Evolutionary conservation across 345 rosid genomes (phyloP), one percentile per base, ranked within the genome.

Genomic region (Salix suchowensis): DNA sequence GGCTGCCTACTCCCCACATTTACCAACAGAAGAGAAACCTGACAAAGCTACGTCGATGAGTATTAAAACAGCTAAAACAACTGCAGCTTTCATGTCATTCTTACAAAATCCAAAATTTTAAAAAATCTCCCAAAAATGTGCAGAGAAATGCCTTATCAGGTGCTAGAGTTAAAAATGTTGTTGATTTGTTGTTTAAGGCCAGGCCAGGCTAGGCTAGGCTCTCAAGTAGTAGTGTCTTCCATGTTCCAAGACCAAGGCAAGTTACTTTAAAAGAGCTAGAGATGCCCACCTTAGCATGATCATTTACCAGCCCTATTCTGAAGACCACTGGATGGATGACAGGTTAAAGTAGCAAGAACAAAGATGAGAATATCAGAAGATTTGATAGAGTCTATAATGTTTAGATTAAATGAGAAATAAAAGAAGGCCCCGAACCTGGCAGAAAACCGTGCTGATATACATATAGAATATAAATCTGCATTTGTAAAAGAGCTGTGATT

Each of bases 391-490:
- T 11, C 62, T 55, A n/a, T 55, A 21, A 8, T 55, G 4, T 55
- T 55, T n/a, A 68, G 4, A 40, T n/a, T 40, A 39, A 5, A 16
- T 10, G 15, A 75, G 32, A 76, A 76, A 76, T 19, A 24, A 39
- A 21, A 30, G 44, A 7, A 21, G 18, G 24, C 7, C 26, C 64
- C 80, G 55, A 30, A 81, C 84, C 84, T 81, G 78, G 78, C 78
- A 81, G 65, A 74, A 34, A 66, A 77, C 23, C 5, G 76, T 18
- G 19, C 84, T 70, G 67, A 77, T 32, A 74, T 73, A 81, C 68
- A 68, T 74, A 68, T 70, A 81, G 40, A 74, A 62, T 7, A 65
- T 18, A 30, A 74, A 62, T 74, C 84, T 81, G 81, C 81, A 81
- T 13, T 55, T 3, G 23, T 8, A 74, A 81, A 70, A 44, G 40